phyloP scores from a whole-genome alignment of 768 basidiomycete species.

The Boletellus ananas region DNA sequence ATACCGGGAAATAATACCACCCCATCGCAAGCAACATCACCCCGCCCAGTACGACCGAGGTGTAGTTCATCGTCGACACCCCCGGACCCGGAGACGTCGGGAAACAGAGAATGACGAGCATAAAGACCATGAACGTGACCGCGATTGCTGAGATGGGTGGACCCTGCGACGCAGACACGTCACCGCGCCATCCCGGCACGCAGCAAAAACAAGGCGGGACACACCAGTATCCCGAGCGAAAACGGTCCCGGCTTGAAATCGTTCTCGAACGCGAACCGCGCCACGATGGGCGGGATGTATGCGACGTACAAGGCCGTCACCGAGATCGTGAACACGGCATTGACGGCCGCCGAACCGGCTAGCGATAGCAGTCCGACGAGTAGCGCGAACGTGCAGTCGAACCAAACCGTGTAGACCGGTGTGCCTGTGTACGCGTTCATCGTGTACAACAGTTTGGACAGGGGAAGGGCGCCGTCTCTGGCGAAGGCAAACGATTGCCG shows the following conservation, averaged over 20 bases:
- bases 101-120: slow-evolving; percentile 59
- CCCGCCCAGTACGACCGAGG: slow-evolving; percentile 59
- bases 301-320: slow-evolving; percentile 43
- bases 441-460: slow-evolving; percentile 48
- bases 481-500: slow-evolving; percentile 55
- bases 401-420: slow-evolving; percentile 60
- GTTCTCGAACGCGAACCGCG: slow-evolving; percentile 45
- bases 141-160: slow-evolving; percentile 49
- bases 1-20: slow-evolving; percentile 69
- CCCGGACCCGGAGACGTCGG: slow-evolving; percentile 46
- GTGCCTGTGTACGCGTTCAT: slow-evolving; percentile 49
- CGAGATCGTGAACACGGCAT: slow-evolving; percentile 50
- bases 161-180: slow-evolving; percentile 36
- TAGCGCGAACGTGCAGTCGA: slow-evolving; percentile 38
- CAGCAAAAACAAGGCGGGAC: slow-evolving; percentile 2
- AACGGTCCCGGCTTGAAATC: slow-evolving; percentile 45
- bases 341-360: slow-evolving; percentile 49
- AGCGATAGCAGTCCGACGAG: slow-evolving; percentile 51
- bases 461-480: slow-evolving; percentile 56
- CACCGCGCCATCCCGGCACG: neutral
- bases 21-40: slow-evolving; percentile 49
- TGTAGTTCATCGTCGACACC: slow-evolving; percentile 63
- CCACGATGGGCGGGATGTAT: slow-evolving; percentile 43
- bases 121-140: slow-evolving; percentile 61
- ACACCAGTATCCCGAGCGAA: slow-evolving; percentile 39